Evolutionary conservation across 495 filamentous ascomycete species (phyloP).

Genomic region (Podospora fimiseda): DNA sequence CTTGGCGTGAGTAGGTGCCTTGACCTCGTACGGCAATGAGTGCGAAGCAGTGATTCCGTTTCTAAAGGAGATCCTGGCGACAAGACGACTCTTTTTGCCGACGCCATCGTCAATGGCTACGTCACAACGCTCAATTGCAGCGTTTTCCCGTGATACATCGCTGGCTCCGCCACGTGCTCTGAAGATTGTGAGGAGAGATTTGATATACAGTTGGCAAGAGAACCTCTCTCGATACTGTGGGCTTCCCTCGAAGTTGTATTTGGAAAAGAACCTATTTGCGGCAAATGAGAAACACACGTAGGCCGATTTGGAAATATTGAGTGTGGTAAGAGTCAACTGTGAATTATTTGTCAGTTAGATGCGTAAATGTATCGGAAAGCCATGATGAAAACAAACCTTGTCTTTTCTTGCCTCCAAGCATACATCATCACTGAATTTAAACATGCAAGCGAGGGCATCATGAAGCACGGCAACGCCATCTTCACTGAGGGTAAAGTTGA

Average conservation of each 20-base stretch:
- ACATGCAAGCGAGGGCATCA: constrained; percentile 76
- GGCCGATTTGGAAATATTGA: constrained; percentile 91
- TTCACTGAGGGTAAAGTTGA: constrained; percentile 73
- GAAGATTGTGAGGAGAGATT: constrained; percentile 43
- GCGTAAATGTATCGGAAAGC: background rate
- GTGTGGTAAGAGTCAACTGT: constrained; percentile 71
- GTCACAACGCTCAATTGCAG: constrained; percentile 80
- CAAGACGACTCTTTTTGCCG: constrained; percentile 70
- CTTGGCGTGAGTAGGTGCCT: constrained; percentile 74
- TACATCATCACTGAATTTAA: constrained; percentile 88
- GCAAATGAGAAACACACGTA: constrained; percentile 78
- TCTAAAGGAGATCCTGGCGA: constrained; percentile 75
- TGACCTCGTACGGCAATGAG: constrained; percentile 81
- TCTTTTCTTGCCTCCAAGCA: constrained; percentile 75
- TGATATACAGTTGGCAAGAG: constrained; percentile 42
- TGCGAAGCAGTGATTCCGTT: constrained; percentile 92
- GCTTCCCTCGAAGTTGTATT: constrained; percentile 57
- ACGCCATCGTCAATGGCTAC: constrained; percentile 71
- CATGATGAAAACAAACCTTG: constrained; percentile 47
- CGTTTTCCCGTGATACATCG: constrained; percentile 45
- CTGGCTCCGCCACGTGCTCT: constrained; percentile 33
- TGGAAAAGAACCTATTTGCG: constrained; percentile 69
- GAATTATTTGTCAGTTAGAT: background rate
- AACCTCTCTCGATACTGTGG: constrained; percentile 42
- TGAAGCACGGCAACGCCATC: constrained; percentile 68